Conservation (phyloP, 192 early-diverging fungal species). For the Umbelopsis vinacea region DNA sequence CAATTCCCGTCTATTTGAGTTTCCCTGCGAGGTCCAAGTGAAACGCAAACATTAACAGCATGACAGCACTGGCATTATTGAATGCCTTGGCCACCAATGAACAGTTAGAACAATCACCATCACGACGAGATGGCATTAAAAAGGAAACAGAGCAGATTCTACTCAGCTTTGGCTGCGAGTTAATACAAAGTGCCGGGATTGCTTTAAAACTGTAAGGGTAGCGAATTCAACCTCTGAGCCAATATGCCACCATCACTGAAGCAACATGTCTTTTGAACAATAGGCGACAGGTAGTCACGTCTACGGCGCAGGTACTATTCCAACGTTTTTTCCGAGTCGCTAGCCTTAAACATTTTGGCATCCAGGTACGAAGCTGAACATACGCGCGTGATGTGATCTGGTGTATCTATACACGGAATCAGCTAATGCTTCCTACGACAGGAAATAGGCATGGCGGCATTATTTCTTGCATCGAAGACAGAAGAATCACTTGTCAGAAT, state of each 20-base stretch:
- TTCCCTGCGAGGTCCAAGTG: not conserved
- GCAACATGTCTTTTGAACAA: not conserved
- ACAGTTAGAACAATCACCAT: slow-evolving; percentile 72
- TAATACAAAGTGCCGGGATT: slow-evolving; percentile 85
- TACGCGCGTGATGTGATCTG: not conserved
- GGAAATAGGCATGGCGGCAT: slow-evolving; percentile 71
- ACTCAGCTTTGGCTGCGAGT: slow-evolving; percentile 75
- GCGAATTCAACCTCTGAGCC: too few relatives aligned
- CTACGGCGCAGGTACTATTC: slow-evolving; percentile 94
- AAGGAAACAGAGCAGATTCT: slow-evolving; percentile 75
- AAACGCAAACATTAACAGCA: not conserved
- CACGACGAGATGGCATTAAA: slow-evolving; percentile 59
- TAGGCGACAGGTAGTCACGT: slow-evolving; percentile 92
- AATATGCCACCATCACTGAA: too few relatives aligned
- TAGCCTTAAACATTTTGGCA: slow-evolving; percentile 69
- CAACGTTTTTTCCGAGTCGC: slow-evolving; percentile 91
- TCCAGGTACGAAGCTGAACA: slow-evolving; percentile 53
- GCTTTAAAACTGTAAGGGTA: slow-evolving; percentile 69
- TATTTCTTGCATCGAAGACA: slow-evolving; percentile 80
- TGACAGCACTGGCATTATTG: slow-evolving; percentile 51
- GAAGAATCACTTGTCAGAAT: slow-evolving; percentile 83
- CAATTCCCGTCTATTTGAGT: not conserved
- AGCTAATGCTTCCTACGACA: slow-evolving; percentile 22
- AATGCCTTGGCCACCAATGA: slow-evolving; percentile 78
- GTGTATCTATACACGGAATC: not conserved